phyloP scores from a whole-genome alignment of 2,329 filamentous ascomycete species.

The Aspergillus arachidicola region DNA sequence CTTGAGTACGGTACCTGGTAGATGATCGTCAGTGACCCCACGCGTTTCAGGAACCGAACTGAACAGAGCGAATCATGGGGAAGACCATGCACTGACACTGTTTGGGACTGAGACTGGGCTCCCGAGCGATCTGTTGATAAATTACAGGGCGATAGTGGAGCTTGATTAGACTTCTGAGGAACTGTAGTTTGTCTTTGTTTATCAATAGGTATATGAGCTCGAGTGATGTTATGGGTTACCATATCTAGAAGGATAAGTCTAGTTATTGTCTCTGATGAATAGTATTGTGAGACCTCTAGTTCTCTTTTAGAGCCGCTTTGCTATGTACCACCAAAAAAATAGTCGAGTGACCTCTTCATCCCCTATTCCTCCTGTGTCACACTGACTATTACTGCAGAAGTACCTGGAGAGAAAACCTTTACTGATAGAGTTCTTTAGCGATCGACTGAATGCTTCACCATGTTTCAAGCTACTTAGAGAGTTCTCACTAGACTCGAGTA shows the following conservation, averaged over 20 bases:
- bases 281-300: neutral
- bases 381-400: neutral
- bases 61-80: neutral
- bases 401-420: neutral
- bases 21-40: neutral
- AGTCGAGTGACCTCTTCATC: neutral
- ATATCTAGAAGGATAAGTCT: neutral
- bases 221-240: neutral
- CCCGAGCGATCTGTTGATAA: neutral
- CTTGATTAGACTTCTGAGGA: neutral
- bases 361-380: neutral
- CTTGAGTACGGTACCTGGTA: neutral
- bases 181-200: neutral
- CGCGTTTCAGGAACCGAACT: neutral
- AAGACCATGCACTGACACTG: neutral
- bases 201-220: neutral
- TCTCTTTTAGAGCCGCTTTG: neutral
- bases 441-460: neutral
- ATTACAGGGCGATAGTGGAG: neutral
- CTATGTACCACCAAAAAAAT: neutral
- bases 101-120: constrained; percentile 8
- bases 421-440: neutral
- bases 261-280: neutral
- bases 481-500: neutral
- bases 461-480: neutral